These are phyloP conservation scores for Fulvia fulva DNA, from an alignment of 2,329 filamentous ascomycete genomes.

Conservation along the genomic window DNA sequence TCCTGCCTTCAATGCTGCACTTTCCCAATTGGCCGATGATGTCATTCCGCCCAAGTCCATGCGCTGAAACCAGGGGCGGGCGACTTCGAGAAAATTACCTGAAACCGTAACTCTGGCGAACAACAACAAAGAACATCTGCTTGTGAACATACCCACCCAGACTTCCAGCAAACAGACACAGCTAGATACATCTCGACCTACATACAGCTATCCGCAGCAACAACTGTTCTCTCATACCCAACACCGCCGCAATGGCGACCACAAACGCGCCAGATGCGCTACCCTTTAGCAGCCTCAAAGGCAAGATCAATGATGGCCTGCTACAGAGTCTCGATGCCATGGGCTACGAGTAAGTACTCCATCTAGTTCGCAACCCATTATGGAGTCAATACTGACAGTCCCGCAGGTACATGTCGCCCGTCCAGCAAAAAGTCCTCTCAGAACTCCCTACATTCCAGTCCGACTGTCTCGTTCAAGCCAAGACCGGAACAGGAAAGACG, in stretches of 20 bases:
- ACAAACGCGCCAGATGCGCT: slow-evolving; percentile 13
- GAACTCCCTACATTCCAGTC: slow-evolving; percentile 47
- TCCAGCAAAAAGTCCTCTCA: slow-evolving; percentile 52
- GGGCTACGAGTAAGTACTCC: slow-evolving; percentile 22
- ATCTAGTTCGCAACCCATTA: slow-evolving; percentile 3
- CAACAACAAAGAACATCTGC: background rate
- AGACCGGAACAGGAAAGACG: slow-evolving; percentile 90
- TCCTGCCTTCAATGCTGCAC: background rate
- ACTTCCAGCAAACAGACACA: background rate
- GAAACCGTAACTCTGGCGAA: background rate
- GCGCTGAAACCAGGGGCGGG: background rate
- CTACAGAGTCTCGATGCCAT: slow-evolving; percentile 19
- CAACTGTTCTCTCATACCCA: background rate
- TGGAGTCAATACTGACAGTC: slow-evolving; percentile 41
- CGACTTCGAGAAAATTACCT: background rate
- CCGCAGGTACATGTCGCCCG: slow-evolving; percentile 47
- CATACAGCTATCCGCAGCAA: background rate
- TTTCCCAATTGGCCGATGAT: background rate
- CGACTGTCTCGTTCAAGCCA: slow-evolving; percentile 63
- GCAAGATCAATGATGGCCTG: slow-evolving; percentile 21
- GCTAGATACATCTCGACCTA: background rate
- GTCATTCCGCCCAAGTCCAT: background rate
- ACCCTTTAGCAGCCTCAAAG: slow-evolving; percentile 23
- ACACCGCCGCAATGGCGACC: slow-evolving; percentile 6
- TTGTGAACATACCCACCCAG: background rate